These are phyloP conservation scores for Ganoderma sp. DNA, from an alignment of 1,284 basidiomycete genomes.

Conservation along the genomic window DNA sequence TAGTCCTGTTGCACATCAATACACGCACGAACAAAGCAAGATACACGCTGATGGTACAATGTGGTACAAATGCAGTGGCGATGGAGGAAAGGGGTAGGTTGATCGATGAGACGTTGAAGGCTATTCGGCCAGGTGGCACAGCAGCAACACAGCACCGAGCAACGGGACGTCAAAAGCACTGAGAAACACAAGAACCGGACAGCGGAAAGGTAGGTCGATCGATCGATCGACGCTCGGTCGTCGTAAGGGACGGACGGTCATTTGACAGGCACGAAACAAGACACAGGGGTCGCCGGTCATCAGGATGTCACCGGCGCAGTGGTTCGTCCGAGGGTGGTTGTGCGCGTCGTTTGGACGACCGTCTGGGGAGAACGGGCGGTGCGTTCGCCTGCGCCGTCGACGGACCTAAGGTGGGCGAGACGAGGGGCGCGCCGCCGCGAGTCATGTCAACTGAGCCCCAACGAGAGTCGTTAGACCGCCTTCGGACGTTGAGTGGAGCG, in stretches of 20 bases:
- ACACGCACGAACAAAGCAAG: not conserved
- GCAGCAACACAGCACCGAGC: slow-evolving; percentile 5
- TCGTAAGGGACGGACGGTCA: not conserved
- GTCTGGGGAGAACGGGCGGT: slow-evolving; percentile 18
- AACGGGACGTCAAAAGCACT: not conserved
- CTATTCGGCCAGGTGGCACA: not conserved
- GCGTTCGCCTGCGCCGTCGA: not conserved
- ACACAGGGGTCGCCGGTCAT: not conserved
- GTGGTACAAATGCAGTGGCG: not conserved
- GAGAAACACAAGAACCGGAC: not conserved
- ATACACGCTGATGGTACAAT: slow-evolving; percentile 11
- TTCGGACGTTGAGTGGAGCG: slow-evolving; percentile 23
- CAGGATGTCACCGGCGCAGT: slow-evolving; percentile 5
- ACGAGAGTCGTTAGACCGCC: slow-evolving; percentile 4
- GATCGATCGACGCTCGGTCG: not conserved
- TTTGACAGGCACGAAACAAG: not conserved
- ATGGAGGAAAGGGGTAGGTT: not conserved
- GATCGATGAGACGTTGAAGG: not conserved
- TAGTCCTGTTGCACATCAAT: slow-evolving; percentile 1
- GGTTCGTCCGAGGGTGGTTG: slow-evolving; percentile 21
- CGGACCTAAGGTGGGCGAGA: not conserved
- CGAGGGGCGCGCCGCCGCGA: slow-evolving; percentile 13
- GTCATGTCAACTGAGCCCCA: slow-evolving; percentile 19
- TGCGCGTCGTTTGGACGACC: slow-evolving; percentile 24
- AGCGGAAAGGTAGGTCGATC: not conserved